phyloP scores from a whole-genome alignment of 768 basidiomycete species.

The Lanmaoa pseudosensibilis region DNA sequence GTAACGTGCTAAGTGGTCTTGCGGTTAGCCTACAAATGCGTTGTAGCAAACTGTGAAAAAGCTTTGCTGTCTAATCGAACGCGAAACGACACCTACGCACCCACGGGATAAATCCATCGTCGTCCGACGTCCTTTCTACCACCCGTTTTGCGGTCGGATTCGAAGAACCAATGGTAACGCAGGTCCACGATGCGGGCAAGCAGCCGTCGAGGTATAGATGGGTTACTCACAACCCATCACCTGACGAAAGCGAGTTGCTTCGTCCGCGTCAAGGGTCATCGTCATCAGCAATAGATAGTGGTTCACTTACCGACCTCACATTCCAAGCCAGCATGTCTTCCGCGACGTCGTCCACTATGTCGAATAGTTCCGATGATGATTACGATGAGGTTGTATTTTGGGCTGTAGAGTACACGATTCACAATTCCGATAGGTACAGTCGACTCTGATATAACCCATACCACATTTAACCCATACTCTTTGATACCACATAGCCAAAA shows the following conservation, averaged over 20 bases:
- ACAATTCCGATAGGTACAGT: conserved; percentile 79
- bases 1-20: conserved; percentile 7
- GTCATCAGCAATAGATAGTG: conserved; percentile 12
- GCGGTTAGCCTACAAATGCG: conserved; percentile 42
- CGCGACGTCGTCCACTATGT: conserved; percentile 35
- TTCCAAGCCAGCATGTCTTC: conserved; percentile 40
- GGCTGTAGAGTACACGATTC: conserved; percentile 66
- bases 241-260: conserved; percentile 30
- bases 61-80: conserved; percentile 78
- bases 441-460: too few relatives aligned
- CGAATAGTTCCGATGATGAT: conserved; percentile 31
- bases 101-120: conserved; percentile 51
- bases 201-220: conserved; percentile 40
- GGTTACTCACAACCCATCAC: conserved; percentile 41
- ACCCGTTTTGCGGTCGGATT: conserved; percentile 41
- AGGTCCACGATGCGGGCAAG: conserved; percentile 40
- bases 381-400: conserved; percentile 35
- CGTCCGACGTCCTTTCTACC: conserved; percentile 18
- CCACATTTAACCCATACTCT: too few relatives aligned
- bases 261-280: conserved; percentile 15
- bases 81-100: conserved; percentile 78
- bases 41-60: conserved; percentile 57
- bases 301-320: conserved; percentile 31
- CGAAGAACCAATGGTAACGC: conserved; percentile 45
- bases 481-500: too few relatives aligned